These are phyloP conservation scores for Coccinonectria pachysandricola DNA, from an alignment of 2,329 filamentous ascomycete species.

Conservation along the genomic window DNA sequence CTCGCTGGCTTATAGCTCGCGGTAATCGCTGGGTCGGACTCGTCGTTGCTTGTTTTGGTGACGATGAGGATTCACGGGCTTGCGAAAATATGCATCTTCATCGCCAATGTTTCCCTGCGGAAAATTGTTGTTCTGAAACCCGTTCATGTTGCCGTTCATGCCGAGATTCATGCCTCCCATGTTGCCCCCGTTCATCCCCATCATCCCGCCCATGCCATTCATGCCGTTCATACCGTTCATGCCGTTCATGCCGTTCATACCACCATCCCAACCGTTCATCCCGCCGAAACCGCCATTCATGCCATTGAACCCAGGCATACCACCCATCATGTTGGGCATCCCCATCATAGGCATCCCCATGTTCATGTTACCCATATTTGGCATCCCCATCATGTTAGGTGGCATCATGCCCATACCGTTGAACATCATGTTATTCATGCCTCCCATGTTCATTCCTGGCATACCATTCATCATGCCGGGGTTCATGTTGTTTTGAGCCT, in stretches of 20 bases:
- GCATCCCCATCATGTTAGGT: constrained; percentile 23
- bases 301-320: constrained; percentile 21
- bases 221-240: constrained; percentile 12
- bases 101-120: constrained; percentile 46
- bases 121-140: constrained; percentile 31
- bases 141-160: constrained; percentile 22
- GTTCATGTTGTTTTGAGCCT: constrained; percentile 33
- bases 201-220: constrained; percentile 26
- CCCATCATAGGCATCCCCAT: constrained; percentile 23
- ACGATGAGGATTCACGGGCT: constrained; percentile 89
- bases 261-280: constrained; percentile 19
- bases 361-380: constrained; percentile 21
- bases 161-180: constrained; percentile 16
- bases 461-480: constrained; percentile 26
- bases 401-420: constrained; percentile 30
- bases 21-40: constrained; percentile 81
- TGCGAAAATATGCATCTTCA: constrained; percentile 87
- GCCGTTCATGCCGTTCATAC: constrained; percentile 10
- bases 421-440: constrained; percentile 18
- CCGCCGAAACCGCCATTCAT: constrained; percentile 20
- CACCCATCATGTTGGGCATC: constrained; percentile 24
- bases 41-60: constrained; percentile 73
- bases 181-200: constrained; percentile 17
- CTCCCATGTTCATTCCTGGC: constrained; percentile 1
- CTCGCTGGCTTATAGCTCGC: constrained; percentile 51